Conservation (phyloP, 495 filamentous ascomycete species). For the Paragyromitra xinjiangensis region DNA sequence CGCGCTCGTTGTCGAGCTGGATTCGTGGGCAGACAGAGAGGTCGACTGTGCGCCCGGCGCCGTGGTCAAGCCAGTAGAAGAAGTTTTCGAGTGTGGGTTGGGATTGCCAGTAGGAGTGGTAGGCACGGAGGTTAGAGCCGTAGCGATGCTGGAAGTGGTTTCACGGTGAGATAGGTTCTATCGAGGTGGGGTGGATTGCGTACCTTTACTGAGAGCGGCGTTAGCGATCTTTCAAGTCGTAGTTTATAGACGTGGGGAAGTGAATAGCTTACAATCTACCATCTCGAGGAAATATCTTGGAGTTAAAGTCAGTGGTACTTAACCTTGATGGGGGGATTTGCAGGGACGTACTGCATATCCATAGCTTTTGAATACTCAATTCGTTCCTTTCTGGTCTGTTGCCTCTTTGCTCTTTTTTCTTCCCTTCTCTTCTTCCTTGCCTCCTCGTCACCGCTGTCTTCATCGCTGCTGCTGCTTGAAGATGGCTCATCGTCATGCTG, state of each 20-base stretch:
- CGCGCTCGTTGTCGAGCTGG: conserved; percentile 71
- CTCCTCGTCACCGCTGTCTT: conserved; percentile 57
- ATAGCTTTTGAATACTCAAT: conserved; percentile 75
- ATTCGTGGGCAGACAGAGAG: conserved; percentile 70
- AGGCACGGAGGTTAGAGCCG: conserved; percentile 81
- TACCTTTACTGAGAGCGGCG: conserved; percentile 50
- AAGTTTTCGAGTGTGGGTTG: conserved; percentile 82
- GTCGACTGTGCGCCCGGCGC: conserved; percentile 71
- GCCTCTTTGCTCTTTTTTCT: conserved; percentile 60
- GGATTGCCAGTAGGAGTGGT: conserved; percentile 85
- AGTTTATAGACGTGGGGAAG: conserved; percentile 9
- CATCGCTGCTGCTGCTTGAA: conserved; percentile 55
- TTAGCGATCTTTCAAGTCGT: conserved; percentile 25
- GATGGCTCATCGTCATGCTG: conserved; percentile 54
- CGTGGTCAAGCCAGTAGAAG: conserved; percentile 92
- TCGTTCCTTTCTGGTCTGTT: conserved; percentile 61
- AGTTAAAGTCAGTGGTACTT: conserved; percentile 16
- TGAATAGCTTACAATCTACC: conserved; percentile 69
- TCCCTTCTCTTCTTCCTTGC: conserved; percentile 55
- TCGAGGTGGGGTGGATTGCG: conserved; percentile 10
- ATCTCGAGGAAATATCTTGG: conserved; percentile 85
- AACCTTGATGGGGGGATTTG: background rate
- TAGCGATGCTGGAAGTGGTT: conserved; percentile 77
- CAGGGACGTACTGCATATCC: conserved; percentile 68
- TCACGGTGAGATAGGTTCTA: background rate